Evolutionary conservation across 345 rosid species (phyloP), one percentile per base, ranked within the genome.

Genomic region (Carallia pectinifolia): DNA sequence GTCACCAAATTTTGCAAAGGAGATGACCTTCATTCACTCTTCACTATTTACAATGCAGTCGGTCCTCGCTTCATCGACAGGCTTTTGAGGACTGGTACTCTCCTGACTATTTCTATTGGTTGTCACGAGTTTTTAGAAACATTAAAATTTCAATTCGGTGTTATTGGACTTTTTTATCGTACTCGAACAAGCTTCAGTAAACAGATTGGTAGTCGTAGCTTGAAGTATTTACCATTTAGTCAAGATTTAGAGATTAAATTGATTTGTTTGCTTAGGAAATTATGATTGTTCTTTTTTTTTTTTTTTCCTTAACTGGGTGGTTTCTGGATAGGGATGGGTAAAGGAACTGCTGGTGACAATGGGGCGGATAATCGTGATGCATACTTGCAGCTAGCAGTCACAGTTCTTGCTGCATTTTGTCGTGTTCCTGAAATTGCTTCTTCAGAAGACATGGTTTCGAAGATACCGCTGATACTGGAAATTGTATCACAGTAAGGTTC

Each of bases 371-470:
- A 87, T 71, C 85, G 88, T 1, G 89, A 91, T 67, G 90, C 85
- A 13, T 94, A 91, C 77, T 82, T 91, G 83, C 92, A 81, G 76
- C 74, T 94, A 18, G 86, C 97, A 0, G 80, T 90, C 34, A 88
- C 89, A 4, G 83, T 94, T 81, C 88, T 94, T 59, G 90, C 95
- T 71, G 89, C 90, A 7, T 86, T 91, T 64, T 89, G 92, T 81
- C 89, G 87, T 50, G 84, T 91, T 59, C 85, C 83, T 1, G 93
- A 86, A 73, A 83, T 94, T 64, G 92, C 97, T 73, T 80, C 89
- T 73, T 91, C 93, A 0, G 64, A 71, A 73, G 91, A 87, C 6
- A 90, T 91, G 93, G 79, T 87, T 58, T 86, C 83, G 1, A 90
- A 84, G 80, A 78, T 94, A 74, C 93, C 97, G 0, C 65, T 80